These are phyloP conservation scores for Leccinum pellstonianum DNA, from an alignment of 768 basidiomycete species.

Conservation along the genomic window DNA sequence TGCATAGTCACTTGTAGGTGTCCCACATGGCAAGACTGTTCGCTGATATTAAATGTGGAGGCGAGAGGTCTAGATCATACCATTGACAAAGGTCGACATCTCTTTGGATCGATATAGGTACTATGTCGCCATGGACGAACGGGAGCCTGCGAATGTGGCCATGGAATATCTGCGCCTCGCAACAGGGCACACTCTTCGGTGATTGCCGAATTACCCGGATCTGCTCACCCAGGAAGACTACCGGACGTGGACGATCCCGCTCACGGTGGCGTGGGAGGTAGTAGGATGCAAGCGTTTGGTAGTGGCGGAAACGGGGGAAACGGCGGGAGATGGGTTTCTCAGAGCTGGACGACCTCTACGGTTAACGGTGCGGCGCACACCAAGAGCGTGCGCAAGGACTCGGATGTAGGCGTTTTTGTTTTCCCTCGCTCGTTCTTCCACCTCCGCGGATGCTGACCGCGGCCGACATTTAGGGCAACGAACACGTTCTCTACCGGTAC, in stretches of 20 bases:
- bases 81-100: background rate
- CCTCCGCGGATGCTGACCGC: constrained; percentile 2
- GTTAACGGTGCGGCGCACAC: constrained; percentile 69
- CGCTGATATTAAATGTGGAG: constrained; percentile 20
- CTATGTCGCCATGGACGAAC: too few relatives aligned
- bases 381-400: constrained; percentile 54
- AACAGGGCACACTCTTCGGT: too few relatives aligned
- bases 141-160: too few relatives aligned
- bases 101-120: background rate
- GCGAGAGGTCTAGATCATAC: background rate
- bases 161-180: too few relatives aligned
- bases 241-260: constrained; percentile 2
- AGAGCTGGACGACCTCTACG: constrained; percentile 55
- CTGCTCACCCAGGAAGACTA: too few relatives aligned
- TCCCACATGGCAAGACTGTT: constrained; percentile 6
- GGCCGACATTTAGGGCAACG: constrained; percentile 58
- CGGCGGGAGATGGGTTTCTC: constrained; percentile 43
- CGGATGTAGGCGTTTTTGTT: constrained; percentile 45
- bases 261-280: constrained; percentile 17
- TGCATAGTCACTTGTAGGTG: constrained; percentile 1
- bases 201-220: too few relatives aligned
- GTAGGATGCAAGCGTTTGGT: constrained; percentile 12
- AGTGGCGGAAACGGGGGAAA: constrained; percentile 1
- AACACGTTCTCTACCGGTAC: constrained; percentile 63
- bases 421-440: background rate